These are phyloP conservation scores for Thalassiosira livingstoniorum DNA, from an alignment of 352 stramenopile genomes.

Conservation along the genomic window DNA sequence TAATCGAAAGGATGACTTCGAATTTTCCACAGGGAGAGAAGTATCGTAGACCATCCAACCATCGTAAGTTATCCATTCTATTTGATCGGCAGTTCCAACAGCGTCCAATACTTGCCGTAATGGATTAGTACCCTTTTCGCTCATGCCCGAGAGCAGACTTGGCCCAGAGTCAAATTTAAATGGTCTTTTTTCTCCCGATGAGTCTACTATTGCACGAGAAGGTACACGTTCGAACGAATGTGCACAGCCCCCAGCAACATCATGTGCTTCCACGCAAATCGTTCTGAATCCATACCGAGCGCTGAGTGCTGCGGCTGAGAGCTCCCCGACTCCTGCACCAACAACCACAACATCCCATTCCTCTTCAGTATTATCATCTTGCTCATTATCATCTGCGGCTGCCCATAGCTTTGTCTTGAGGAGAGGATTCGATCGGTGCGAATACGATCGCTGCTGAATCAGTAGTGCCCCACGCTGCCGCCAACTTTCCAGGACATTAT, in stretches of 20 bases:
- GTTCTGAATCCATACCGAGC: constrained; percentile 76
- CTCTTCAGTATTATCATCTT: constrained; percentile 47
- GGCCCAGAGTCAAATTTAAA: constrained; percentile 85
- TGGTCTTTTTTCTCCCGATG: constrained; percentile 23
- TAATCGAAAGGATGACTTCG: constrained; percentile 62
- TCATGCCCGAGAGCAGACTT: constrained; percentile 79
- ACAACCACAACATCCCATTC: constrained; percentile 87
- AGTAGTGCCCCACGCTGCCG: no score
- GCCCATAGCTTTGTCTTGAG: no score
- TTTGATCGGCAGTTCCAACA: constrained; percentile 64
- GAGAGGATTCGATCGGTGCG: no score
- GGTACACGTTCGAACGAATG: constrained; percentile 73
- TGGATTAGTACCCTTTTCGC: constrained; percentile 74
- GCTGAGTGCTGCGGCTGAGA: constrained; percentile 82
- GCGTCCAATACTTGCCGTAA: constrained; percentile 85
- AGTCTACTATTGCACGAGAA: background rate
- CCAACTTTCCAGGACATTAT: no score
- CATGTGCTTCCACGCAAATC: constrained; percentile 76
- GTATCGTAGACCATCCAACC: constrained; percentile 74
- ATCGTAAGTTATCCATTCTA: constrained; percentile 80
- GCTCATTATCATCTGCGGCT: no score
- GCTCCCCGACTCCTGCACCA: constrained; percentile 85
- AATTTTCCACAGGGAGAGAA: constrained; percentile 30
- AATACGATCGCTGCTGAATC: no score
- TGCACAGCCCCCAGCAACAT: constrained; percentile 67